A percentile compares a stretch with the other conserved stretches of the same genome.
These are phyloP conservation scores for Trichopus zeylanicus DNA, from an alignment of 116 monocot species.

Conservation along the genomic window DNA sequence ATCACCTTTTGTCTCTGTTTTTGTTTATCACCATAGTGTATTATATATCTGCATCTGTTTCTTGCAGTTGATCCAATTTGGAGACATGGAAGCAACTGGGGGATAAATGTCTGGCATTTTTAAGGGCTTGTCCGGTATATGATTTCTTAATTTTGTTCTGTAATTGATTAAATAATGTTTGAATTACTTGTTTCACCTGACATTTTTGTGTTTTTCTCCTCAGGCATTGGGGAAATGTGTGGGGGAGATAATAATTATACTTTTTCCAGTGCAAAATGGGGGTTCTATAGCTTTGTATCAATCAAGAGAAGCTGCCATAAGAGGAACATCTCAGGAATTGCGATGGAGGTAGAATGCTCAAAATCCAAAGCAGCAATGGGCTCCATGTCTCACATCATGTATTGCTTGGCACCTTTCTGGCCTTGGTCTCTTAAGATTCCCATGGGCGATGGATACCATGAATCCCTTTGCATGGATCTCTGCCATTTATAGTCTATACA, in stretches of 20 bases:
- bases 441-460: conserved; percentile 59
- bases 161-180: background rate
- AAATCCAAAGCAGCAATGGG: conserved; percentile 15
- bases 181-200: background rate
- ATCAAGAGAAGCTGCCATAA: no score
- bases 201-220: background rate
- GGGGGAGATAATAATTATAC: conserved; percentile 15
- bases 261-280: no score
- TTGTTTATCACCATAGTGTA: no score
- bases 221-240: conserved; percentile 39
- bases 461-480: conserved; percentile 20
- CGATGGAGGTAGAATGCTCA: conserved; percentile 19
- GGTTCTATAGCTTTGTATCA: no score
- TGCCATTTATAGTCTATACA: conserved; percentile 23
- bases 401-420: conserved; percentile 31
- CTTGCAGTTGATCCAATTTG: background rate
- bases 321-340: conserved; percentile 46
- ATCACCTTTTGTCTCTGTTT: no score
- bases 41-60: no score
- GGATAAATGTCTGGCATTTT: conserved; percentile 35
- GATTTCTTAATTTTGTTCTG: background rate
- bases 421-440: conserved; percentile 70
- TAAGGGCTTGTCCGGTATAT: conserved; percentile 38
- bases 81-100: conserved; percentile 26
- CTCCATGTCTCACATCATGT: conserved; percentile 17